These are phyloP conservation scores for Halenospora varia DNA, from an alignment of 495 filamentous ascomycete species.

Conservation along the genomic window DNA sequence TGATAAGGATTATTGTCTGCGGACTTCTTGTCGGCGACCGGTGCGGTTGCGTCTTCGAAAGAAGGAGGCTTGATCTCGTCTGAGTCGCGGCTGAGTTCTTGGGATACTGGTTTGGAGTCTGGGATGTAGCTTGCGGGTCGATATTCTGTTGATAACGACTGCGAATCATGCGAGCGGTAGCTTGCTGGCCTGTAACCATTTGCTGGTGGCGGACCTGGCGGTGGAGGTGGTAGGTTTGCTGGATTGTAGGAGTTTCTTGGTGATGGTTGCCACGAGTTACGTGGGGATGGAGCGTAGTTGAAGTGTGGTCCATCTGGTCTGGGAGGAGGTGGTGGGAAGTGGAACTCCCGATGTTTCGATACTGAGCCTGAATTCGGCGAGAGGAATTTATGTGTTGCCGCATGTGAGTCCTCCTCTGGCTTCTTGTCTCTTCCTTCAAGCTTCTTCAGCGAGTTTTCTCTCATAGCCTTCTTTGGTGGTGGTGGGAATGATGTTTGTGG, in stretches of 20 bases:
- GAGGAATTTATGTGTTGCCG: slow-evolving; percentile 18
- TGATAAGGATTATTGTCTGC: slow-evolving; percentile 1
- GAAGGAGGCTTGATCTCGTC: not conserved
- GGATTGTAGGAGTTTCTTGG: slow-evolving; percentile 18
- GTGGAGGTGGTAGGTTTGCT: slow-evolving; percentile 20
- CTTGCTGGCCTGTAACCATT: slow-evolving; percentile 10
- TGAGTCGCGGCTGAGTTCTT: not conserved
- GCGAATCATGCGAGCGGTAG: slow-evolving; percentile 9
- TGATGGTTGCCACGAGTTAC: slow-evolving; percentile 23
- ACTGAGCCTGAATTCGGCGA: slow-evolving; percentile 5
- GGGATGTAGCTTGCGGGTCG: not conserved
- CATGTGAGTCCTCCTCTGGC: slow-evolving; percentile 14
- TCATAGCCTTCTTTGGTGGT: slow-evolving; percentile 36
- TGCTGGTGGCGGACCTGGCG: slow-evolving; percentile 8
- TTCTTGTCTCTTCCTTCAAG: slow-evolving; percentile 20
- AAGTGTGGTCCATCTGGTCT: slow-evolving; percentile 41
- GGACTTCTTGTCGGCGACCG: slow-evolving; percentile 3
- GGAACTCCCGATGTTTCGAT: slow-evolving; percentile 40
- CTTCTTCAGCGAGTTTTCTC: slow-evolving; percentile 13
- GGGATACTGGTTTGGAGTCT: not conserved
- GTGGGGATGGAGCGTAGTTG: slow-evolving; percentile 44
- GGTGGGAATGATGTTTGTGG: slow-evolving; percentile 33
- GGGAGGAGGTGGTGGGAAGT: slow-evolving; percentile 46
- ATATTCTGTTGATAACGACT: not conserved
- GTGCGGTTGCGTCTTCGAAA: not conserved